Evolutionary conservation across 148 eudicot genomes (phyloP).

Genomic region (Nepenthes mirabilis): DNA sequence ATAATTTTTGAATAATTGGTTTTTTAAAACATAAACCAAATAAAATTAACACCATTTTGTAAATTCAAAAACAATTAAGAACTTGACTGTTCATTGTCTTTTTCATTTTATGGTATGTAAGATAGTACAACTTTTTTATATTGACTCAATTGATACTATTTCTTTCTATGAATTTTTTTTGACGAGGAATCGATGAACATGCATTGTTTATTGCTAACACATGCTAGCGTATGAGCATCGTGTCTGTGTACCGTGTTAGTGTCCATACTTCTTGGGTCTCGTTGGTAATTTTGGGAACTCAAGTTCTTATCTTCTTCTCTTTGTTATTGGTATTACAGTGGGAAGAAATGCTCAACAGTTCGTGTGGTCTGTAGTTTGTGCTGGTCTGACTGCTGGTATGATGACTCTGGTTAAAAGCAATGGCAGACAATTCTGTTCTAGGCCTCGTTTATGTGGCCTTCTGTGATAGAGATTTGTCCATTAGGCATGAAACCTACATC

Average conservation of each 20-base stretch:
- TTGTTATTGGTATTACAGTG: constrained; percentile 21
- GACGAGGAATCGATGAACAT: no score
- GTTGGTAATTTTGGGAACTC: not conserved
- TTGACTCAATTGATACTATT: no score
- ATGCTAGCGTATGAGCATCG: not conserved
- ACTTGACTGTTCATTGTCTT: no score
- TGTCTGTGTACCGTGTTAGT: not conserved
- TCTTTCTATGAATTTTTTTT: no score
- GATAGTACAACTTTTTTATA: no score
- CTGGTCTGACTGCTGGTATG: constrained; percentile 71
- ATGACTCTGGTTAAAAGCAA: constrained; percentile 69
- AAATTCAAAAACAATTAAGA: no score
- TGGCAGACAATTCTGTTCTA: constrained; percentile 82
- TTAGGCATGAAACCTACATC: no score
- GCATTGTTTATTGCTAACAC: no score
- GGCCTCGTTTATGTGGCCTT: constrained; percentile 89
- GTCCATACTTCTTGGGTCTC: not conserved
- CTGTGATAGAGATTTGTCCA: constrained; percentile 13
- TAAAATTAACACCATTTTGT: no score
- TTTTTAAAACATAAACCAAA: no score
- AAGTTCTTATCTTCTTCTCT: not conserved
- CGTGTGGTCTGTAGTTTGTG: constrained; percentile 61
- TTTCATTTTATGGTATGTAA: no score
- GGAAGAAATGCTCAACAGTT: constrained; percentile 55
- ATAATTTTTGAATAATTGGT: no score